Conservation (phyloP, 208 protist genomes). For the Trypanosoma platydactyli region DNA sequence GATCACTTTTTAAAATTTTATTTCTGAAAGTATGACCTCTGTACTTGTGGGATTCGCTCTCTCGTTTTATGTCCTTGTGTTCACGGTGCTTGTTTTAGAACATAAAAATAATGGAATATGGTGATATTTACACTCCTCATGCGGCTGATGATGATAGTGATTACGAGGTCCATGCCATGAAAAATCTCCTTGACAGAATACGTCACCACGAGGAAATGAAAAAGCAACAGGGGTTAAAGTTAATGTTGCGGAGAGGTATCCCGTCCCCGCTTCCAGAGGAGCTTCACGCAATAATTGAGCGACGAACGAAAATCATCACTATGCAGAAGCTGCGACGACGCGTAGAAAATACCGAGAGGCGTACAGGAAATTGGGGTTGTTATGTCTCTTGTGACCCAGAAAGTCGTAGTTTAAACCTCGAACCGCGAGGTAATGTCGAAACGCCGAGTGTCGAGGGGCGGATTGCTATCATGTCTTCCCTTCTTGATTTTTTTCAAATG, state of each 20-base stretch:
- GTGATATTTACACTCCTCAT: not conserved
- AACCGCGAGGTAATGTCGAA: not conserved
- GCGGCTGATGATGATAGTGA: not conserved
- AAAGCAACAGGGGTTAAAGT: constrained; percentile 21
- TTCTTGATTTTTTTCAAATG: constrained; percentile 28
- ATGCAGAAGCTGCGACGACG: constrained; percentile 10
- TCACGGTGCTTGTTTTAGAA: not conserved
- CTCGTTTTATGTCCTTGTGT: not conserved
- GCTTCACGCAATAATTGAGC: constrained; percentile 5
- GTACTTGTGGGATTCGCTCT: not conserved
- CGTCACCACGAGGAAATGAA: constrained; percentile 5
- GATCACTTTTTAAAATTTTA: not conserved
- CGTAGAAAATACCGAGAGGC: constrained; percentile 9
- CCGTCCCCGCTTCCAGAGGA: constrained; percentile 11
- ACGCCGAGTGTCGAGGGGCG: constrained; percentile 24
- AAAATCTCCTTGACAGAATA: constrained; percentile 20
- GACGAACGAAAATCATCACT: not conserved
- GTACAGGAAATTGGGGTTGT: constrained; percentile 5
- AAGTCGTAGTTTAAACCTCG: not conserved
- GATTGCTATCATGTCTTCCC: constrained; percentile 20
- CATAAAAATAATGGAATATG: constrained; percentile 1
- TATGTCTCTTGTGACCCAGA: constrained; percentile 25
- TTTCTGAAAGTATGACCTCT: not conserved
- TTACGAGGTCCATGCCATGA: constrained; percentile 2
- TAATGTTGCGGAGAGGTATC: constrained; percentile 19